Percentiles rank a stretch among this genome's conserved stretches.
phyloP scores from a whole-genome alignment of 257 asterid species.

The Avicennia marina region DNA sequence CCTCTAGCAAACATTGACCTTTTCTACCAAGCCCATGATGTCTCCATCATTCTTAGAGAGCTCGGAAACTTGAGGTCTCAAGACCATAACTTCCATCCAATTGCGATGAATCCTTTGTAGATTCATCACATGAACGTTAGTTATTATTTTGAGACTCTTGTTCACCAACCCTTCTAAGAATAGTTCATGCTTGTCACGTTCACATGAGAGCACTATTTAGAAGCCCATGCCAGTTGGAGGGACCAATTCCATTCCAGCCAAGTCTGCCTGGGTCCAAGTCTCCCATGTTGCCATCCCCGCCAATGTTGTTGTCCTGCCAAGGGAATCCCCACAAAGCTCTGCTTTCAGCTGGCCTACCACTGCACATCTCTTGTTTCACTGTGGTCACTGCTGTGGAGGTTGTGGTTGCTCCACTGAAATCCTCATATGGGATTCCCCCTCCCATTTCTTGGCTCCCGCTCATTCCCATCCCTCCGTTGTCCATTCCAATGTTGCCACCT shows the following conservation, averaged over 20 bases:
- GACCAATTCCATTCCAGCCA: constrained; percentile 54
- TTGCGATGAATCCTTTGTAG: too few relatives aligned
- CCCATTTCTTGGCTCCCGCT: constrained; percentile 38
- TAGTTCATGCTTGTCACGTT: too few relatives aligned
- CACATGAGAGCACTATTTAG: constrained; percentile 75
- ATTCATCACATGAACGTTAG: too few relatives aligned
- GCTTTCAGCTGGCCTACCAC: constrained; percentile 31
- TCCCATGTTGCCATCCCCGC: constrained; percentile 26
- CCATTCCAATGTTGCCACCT: constrained; percentile 31
- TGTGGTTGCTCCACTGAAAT: not conserved
- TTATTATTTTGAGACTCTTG: too few relatives aligned
- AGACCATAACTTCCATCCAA: too few relatives aligned
- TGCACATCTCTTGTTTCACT: constrained; percentile 65
- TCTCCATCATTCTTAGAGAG: too few relatives aligned
- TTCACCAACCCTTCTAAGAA: too few relatives aligned
- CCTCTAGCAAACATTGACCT: too few relatives aligned
- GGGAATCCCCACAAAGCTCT: constrained; percentile 72
- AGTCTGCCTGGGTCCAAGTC: constrained; percentile 43
- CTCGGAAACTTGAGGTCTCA: too few relatives aligned
- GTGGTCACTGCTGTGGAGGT: constrained; percentile 28
- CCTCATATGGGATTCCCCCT: constrained; percentile 32
- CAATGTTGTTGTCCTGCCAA: constrained; percentile 31
- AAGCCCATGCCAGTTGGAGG: constrained; percentile 75
- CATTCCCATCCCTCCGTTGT: constrained; percentile 31
- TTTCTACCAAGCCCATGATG: too few relatives aligned